Percentiles rank a stretch among this genome's conserved stretches.
phyloP scores from a whole-genome alignment of 2,329 filamentous ascomycete genomes.

The Penicillium sp. region DNA sequence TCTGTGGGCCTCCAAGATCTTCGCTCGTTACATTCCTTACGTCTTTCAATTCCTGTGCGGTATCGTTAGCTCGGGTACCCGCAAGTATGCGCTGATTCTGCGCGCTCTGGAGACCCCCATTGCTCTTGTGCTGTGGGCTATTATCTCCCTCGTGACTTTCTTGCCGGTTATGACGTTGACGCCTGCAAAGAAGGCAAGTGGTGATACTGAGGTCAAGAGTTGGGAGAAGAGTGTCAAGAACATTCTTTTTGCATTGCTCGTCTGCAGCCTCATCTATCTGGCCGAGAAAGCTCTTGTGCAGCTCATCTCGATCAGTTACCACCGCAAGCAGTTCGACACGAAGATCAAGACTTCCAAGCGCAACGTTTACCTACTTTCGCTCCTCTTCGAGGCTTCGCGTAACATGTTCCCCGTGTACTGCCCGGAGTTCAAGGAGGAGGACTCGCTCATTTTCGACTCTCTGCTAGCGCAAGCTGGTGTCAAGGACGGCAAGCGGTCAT shows the following conservation, averaged over 20 bases:
- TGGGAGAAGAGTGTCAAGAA: conserved; percentile 58
- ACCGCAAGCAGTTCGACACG: conserved; percentile 62
- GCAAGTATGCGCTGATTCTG: conserved; percentile 60
- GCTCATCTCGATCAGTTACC: conserved; percentile 65
- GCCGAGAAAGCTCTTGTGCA: conserved; percentile 60
- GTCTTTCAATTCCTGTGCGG: conserved; percentile 60
- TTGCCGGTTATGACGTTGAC: conserved; percentile 44
- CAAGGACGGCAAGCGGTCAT: conserved; percentile 52
- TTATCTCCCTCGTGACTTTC: conserved; percentile 59
- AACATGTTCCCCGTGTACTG: conserved; percentile 90
- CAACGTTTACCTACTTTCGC: conserved; percentile 72
- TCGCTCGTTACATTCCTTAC: conserved; percentile 56
- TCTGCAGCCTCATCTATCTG: conserved; percentile 56
- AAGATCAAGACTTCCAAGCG: conserved; percentile 87
- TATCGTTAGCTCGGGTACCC: conserved; percentile 61
- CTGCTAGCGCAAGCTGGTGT: conserved; percentile 63
- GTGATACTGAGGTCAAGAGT: conserved; percentile 34
- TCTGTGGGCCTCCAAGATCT: conserved; percentile 60
- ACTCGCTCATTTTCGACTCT: conserved; percentile 84
- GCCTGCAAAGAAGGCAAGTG: conserved; percentile 32
- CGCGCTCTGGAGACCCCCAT: conserved; percentile 58
- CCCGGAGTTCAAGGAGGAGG: conserved; percentile 83
- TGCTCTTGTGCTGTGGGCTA: conserved; percentile 58
- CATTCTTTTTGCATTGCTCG: conserved; percentile 56
- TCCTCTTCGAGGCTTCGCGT: conserved; percentile 87